These are phyloP conservation scores for Letharia lupina DNA, from an alignment of 495 filamentous ascomycete species.

Conservation along the genomic window DNA sequence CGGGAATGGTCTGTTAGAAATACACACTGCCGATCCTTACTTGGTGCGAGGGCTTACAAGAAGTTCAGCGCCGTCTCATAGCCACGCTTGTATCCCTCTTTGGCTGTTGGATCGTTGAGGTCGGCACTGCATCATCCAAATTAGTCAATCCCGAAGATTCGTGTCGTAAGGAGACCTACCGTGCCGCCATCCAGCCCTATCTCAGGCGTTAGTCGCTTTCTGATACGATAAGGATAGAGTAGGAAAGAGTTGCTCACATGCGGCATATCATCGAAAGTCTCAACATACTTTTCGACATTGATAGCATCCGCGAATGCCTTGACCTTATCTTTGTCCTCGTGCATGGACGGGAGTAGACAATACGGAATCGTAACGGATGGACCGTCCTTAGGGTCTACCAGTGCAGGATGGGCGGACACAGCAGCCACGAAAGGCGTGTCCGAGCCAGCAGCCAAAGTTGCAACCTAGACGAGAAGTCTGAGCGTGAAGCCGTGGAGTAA, in stretches of 20 bases:
- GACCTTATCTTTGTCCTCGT: conserved; percentile 56
- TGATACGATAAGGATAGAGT: neutral
- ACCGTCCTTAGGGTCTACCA: conserved; percentile 65
- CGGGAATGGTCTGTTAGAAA: neutral
- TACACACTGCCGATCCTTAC: fast-evolving
- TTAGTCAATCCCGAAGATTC: neutral
- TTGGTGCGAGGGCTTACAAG: neutral
- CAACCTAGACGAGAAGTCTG: conserved; percentile 31
- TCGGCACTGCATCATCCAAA: neutral
- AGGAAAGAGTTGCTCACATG: conserved; percentile 33
- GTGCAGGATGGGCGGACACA: conserved; percentile 68
- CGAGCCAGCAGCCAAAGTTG: conserved; percentile 43
- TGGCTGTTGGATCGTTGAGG: neutral
- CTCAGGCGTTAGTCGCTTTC: neutral
- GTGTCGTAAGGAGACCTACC: neutral
- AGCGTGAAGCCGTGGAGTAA: neutral
- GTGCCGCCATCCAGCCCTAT: conserved; percentile 1
- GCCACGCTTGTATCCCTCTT: conserved; percentile 1
- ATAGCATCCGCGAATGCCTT: conserved; percentile 59
- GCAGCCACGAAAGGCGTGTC: conserved; percentile 58
- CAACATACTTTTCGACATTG: conserved; percentile 57
- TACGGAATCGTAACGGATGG: conserved; percentile 32
- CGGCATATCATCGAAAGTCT: conserved; percentile 69
- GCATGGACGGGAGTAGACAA: conserved; percentile 48
- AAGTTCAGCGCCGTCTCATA: neutral